Base-by-base conservation (phyloP, 805 yeast species). In the Pichia occidentalis region DNA sequence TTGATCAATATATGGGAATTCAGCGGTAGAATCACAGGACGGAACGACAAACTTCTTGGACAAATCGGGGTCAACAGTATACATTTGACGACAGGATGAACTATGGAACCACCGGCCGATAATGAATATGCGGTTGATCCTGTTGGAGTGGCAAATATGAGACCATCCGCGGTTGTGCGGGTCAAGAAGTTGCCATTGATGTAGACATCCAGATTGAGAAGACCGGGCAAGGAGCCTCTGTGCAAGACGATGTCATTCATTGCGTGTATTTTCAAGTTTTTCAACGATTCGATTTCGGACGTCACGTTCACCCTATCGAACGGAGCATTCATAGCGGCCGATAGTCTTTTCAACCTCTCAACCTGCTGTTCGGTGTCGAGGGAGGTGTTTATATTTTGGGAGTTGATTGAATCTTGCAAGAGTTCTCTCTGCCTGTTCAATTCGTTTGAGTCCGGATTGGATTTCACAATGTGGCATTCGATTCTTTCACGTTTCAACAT, bases 101-200 rank as follows among this genome's bases (percentile, higher is more conserved):
- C 90, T 42, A 88, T 88, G 11, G 95, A 77, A 1, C 97, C 97
- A 11, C 97, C 97, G 1, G 95, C 76, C 21, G 85, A 75, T 36
- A 88, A 64, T 1, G 95, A 84, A 54, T 88, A 88, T 0, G 97
- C 96, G 0, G 97, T 88, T 8, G 95, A 85, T 0, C 97, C 97
- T 0, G 97, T 88, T 13, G 97, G 97, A 0, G 97, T 84, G 3
- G 92, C 71, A 32, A 86, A 68, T 5, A 79, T 75, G 7, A 88
- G 71, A 26, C 97, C 97, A 59, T 90, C 97, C 1, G 94, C 95
- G 0, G 90, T 83, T 4, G 96, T 87, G 37, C 88, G 75, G 7
- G 97, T 90, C 37, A 90, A 63, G 52, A 80, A 82, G 55, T 83
- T 80, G 17, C 85, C 86, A 57, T 88, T 92, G 20, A 88, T 80